A percentile compares a stretch with the other conserved stretches of the same genome.
These are phyloP conservation scores for Zygoascus meyerae DNA, from an alignment of 1,139 yeast species.

Conservation along the genomic window DNA sequence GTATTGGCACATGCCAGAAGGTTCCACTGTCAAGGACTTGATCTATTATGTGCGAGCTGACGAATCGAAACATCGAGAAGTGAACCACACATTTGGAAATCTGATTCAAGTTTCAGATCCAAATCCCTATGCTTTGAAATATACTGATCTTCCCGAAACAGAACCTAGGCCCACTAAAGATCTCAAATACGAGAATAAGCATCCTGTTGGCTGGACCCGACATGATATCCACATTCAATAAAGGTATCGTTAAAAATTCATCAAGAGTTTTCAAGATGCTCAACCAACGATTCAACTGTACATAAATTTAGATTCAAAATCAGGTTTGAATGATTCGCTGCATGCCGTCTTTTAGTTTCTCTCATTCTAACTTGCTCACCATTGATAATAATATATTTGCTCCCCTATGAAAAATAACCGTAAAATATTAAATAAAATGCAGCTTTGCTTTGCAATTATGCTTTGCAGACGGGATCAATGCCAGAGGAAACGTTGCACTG, in stretches of 20 bases:
- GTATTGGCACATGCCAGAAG: slow-evolving; percentile 53
- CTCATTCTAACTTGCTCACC: background rate
- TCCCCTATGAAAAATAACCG: background rate
- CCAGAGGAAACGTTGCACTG: slow-evolving; percentile 90
- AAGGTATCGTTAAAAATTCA: too few species aligned
- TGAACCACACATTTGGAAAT: slow-evolving; percentile 70
- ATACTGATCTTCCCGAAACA: slow-evolving; percentile 29
- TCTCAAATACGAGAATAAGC: slow-evolving; percentile 42
- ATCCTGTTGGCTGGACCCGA: slow-evolving; percentile 60
- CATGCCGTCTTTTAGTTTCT: too few species aligned
- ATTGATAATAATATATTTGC: background rate
- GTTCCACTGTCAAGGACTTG: slow-evolving; percentile 56
- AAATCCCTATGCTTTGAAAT: slow-evolving; percentile 56
- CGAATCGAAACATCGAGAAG: slow-evolving; percentile 73
- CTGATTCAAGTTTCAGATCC: slow-evolving; percentile 49
- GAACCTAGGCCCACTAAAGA: slow-evolving; percentile 54
- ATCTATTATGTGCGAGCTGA: slow-evolving; percentile 55
- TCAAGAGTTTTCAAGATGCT: too few species aligned
- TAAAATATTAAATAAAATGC: too few species aligned
- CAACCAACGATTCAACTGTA: too few species aligned
- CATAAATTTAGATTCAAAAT: background rate
- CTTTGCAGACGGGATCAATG: slow-evolving; percentile 45
- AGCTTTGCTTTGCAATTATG: background rate
- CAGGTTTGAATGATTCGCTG: too few species aligned
- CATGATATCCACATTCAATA: slow-evolving; percentile 37